Conservation (phyloP, 257 asterid genomes). For the Catharanthus roseus region DNA sequence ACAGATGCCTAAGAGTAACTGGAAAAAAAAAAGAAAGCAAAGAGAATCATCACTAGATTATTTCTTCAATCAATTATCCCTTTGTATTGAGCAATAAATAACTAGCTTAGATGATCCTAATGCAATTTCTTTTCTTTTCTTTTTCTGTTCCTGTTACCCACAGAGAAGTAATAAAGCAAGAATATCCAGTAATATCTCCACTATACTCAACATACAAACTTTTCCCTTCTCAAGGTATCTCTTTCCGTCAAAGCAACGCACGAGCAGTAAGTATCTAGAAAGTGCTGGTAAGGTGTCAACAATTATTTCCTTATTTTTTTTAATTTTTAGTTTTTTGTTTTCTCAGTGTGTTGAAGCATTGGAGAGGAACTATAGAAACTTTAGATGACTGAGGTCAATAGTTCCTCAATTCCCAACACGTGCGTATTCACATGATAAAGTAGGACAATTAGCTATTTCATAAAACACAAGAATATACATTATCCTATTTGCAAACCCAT, state of each 20-base stretch:
- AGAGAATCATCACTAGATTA: neutral
- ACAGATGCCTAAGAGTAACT: neutral
- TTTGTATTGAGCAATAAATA: neutral
- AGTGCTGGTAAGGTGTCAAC: too few relatives aligned
- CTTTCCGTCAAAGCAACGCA: neutral
- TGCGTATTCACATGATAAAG: neutral
- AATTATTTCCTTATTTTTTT: too few relatives aligned
- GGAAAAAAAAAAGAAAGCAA: neutral
- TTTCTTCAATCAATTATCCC: neutral
- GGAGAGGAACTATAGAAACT: neutral
- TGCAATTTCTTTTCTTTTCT: neutral
- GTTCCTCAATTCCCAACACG: neutral
- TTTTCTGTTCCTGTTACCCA: neutral
- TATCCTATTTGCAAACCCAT: neutral
- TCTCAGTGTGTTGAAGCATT: neutral
- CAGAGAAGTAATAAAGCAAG: neutral
- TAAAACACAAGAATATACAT: neutral
- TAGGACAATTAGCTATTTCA: neutral
- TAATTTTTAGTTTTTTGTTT: too few relatives aligned
- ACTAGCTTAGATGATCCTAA: neutral
- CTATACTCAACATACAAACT: neutral
- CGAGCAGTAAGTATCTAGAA: neutral
- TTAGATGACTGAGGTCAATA: neutral
- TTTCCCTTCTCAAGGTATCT: neutral
- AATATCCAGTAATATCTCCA: neutral